Evolutionary conservation across 345 rosid genomes (phyloP).

Genomic region (Mercurialis annua): DNA sequence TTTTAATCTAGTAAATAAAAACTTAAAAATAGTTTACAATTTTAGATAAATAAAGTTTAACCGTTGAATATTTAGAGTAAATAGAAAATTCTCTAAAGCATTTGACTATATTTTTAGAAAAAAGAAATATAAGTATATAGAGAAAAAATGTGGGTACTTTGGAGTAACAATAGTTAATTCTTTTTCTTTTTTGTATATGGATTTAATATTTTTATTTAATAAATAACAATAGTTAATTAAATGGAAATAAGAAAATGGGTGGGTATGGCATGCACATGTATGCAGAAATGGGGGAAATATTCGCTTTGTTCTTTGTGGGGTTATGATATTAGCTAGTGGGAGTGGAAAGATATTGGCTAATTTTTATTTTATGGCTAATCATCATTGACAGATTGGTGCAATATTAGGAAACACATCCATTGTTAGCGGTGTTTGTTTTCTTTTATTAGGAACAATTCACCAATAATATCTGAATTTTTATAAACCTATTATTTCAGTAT

Average conservation of each 20-base stretch:
- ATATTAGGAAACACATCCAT: conserved; percentile 32
- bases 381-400: conserved; percentile 24
- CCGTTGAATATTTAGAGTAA: too few relatives aligned
- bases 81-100: too few relatives aligned
- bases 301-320: conserved; percentile 13
- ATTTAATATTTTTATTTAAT: too few relatives aligned
- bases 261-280: conserved; percentile 28
- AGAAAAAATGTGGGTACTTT: not conserved
- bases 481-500: too few relatives aligned
- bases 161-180: not conserved
- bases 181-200: too few relatives aligned
- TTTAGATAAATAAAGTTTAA: too few relatives aligned
- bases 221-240: too few relatives aligned
- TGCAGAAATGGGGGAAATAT: conserved; percentile 14
- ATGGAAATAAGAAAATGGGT: not conserved
- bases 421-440: conserved; percentile 7
- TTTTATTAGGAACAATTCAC: not conserved
- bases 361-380: conserved; percentile 22
- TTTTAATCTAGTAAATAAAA: too few relatives aligned
- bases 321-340: conserved; percentile 5
- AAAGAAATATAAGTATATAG: not conserved
- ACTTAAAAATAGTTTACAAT: too few relatives aligned
- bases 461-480: too few relatives aligned
- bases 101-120: too few relatives aligned
- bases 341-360: conserved; percentile 1